Percentiles rank a stretch among this genome's conserved stretches.
Evolutionary conservation across 192 early-diverging fungal genomes (phyloP).

Genomic region (Backusella macrospora): DNA sequence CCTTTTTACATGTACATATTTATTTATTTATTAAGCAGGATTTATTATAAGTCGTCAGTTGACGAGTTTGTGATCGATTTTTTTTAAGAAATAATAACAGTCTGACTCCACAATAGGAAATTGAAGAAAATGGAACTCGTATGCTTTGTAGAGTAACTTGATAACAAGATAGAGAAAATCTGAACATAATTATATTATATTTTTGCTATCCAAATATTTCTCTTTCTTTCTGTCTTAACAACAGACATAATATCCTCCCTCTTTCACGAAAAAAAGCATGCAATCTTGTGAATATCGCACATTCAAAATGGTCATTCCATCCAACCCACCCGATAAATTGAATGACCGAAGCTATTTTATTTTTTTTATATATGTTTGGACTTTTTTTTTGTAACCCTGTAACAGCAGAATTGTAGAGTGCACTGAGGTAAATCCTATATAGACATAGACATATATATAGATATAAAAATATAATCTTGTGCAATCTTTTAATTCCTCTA

Average conservation of each 20-base stretch:
- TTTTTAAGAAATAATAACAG: not conserved
- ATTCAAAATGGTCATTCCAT: conserved; percentile 11
- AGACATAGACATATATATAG: not conserved
- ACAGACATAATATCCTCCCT: not conserved
- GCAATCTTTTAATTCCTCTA: conserved; percentile 1
- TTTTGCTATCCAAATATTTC: not conserved
- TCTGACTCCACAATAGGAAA: not conserved
- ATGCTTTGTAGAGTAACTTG: not conserved
- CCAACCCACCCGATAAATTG: conserved; percentile 10
- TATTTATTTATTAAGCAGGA: conserved; percentile 1
- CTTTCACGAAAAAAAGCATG: conserved; percentile 4
- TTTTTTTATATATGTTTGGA: conserved; percentile 5
- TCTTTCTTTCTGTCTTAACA: not conserved
- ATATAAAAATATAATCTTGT: not conserved
- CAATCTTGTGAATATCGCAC: conserved; percentile 17
- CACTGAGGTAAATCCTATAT: not conserved
- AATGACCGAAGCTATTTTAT: conserved; percentile 12
- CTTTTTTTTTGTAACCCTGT: conserved; percentile 8
- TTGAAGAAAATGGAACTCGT: not conserved
- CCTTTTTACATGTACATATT: not conserved
- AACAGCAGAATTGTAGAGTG: not conserved
- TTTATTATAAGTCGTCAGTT: conserved; percentile 8
- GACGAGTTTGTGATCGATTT: conserved; percentile 9
- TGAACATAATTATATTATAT: not conserved
- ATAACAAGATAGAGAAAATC: not conserved